Base-by-base conservation (phyloP, 179 eudicot genomes). In the Patellifolia procumbens region DNA sequence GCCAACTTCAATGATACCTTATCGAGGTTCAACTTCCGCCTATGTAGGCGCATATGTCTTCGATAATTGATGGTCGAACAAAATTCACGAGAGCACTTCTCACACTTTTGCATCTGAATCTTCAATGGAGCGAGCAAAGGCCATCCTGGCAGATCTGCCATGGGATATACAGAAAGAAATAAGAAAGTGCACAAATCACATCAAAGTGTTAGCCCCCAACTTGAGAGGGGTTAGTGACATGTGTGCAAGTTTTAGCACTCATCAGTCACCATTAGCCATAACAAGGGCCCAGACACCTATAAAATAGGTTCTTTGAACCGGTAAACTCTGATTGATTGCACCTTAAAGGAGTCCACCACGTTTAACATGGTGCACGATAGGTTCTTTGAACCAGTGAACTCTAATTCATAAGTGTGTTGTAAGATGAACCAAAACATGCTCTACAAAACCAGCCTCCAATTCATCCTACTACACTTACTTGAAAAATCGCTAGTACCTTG, bases 41-140 rank as follows among this genome's bases (percentile, higher is more conserved):
- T 90, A 80, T 95, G 99, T 77, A 88, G 79, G 58, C 95, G 92
- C 69, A 84, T 85, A 79, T 95, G 99, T 69, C 99, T 86, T 81
- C 99, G 78, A 65, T 95, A 90, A 81, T 89, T 95, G 78, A 93
- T 87, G 13, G 90, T 86, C 37, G 99, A 93, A 81, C 92, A 93
- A 81, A 91, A 95, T 81, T 95, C 96, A 80, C 81, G 83, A 72
- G 97, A 87, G 78, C 99, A 95, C 81, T 90, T 93, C 2, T 89
- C 94, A 82, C 99, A 95, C 88, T 91, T 95, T 83, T 88, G 97
- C 93, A 93, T 83, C 74, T 87, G 94, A 81, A 91, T 64, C 86
- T 88, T 93, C 78, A 89, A 49, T 55, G 97, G 90, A 76, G 97
- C 77, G 70, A 87, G 72, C 84, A 93, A 81, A 48, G 97, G 97